phyloP scores from a whole-genome alignment of 2,329 filamentous ascomycete species.

The Ophiocordyceps unilateralis region DNA sequence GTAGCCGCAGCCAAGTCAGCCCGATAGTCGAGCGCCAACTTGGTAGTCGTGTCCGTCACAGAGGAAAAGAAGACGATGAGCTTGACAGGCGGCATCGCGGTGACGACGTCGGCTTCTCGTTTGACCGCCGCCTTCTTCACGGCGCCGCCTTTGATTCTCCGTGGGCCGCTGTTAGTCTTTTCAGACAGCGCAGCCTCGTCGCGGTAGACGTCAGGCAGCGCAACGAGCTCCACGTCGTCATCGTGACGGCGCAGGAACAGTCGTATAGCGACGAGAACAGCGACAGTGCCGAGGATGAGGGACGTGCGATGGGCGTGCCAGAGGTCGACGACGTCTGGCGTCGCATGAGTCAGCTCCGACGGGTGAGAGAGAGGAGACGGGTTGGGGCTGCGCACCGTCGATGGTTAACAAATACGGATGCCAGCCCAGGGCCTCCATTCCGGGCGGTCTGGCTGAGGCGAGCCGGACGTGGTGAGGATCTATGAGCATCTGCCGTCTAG shows the following conservation, averaged over 20 bases:
- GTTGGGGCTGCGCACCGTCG: not conserved
- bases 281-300: conserved; percentile 22
- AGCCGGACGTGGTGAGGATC: no score
- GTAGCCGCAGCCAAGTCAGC: conserved; percentile 35
- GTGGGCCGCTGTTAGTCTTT: conserved; percentile 23
- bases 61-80: conserved; percentile 80
- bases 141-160: conserved; percentile 29
- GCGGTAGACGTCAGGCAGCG: conserved; percentile 19
- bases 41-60: conserved; percentile 68
- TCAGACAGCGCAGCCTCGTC: conserved; percentile 10
- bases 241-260: conserved; percentile 23
- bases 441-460: not conserved
- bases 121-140: conserved; percentile 13
- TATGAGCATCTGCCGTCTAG: no score
- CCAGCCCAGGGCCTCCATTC: not conserved
- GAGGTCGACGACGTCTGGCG: conserved; percentile 19
- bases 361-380: not conserved
- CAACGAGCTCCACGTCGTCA: conserved; percentile 15
- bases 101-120: conserved; percentile 6
- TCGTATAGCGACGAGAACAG: conserved; percentile 20
- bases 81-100: conserved; percentile 36
- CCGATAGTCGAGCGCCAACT: conserved; percentile 47
- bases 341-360: not conserved
- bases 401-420: no score
- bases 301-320: conserved; percentile 31